Percentiles rank a stretch among this genome's conserved stretches.
These are phyloP conservation scores for Globisporangium carolinianum DNA, from an alignment of 352 stramenopile genomes.

Conservation along the genomic window DNA sequence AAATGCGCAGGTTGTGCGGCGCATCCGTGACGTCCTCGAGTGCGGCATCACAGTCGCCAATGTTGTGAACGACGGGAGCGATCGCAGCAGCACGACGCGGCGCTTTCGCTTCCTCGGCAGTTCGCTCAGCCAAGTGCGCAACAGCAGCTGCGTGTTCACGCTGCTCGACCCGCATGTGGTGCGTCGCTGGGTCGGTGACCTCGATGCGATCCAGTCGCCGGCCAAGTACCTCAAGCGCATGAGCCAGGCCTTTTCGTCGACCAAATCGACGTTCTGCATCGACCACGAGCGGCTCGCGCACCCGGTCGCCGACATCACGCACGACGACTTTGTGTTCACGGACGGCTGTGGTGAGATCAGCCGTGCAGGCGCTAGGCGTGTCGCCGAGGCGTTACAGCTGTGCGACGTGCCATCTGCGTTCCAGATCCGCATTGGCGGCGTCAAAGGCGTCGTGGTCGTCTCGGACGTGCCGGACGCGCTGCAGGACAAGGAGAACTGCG, in stretches of 20 bases:
- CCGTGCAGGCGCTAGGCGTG: constrained; percentile 19
- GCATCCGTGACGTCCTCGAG: constrained; percentile 33
- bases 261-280: constrained; percentile 40
- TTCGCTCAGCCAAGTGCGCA: constrained; percentile 70
- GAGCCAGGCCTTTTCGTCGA: constrained; percentile 69
- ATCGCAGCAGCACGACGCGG: background rate
- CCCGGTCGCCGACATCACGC: constrained; percentile 35
- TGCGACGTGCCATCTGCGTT: constrained; percentile 47
- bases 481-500: constrained; percentile 13
- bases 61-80: constrained; percentile 5
- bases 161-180: constrained; percentile 38
- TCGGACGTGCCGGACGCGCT: constrained; percentile 25
- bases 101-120: constrained; percentile 61
- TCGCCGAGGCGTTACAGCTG: constrained; percentile 35
- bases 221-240: constrained; percentile 77
- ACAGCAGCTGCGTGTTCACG: constrained; percentile 68
- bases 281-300: constrained; percentile 35
- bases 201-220: constrained; percentile 38
- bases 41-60: constrained; percentile 34
- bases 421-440: constrained; percentile 65
- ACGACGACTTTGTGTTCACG: constrained; percentile 47
- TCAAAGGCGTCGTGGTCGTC: constrained; percentile 70
- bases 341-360: constrained; percentile 72
- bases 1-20: constrained; percentile 22
- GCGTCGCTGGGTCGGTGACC: constrained; percentile 54